Conservation (phyloP, 2,329 filamentous ascomycete species). For the Xylariaceae sp. region DNA sequence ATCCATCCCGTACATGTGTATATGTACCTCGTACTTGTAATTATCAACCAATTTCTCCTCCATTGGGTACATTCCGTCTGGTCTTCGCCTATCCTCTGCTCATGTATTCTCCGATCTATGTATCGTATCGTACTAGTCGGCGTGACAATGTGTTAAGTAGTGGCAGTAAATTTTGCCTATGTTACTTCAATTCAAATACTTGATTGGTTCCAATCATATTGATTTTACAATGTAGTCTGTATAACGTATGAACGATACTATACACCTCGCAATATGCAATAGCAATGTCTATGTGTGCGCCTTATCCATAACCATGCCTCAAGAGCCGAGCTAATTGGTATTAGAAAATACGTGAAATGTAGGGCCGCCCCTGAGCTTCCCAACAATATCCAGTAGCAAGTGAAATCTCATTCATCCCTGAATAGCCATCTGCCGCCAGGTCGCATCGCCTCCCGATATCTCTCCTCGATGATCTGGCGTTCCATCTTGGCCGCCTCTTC, state of each 20-base stretch:
- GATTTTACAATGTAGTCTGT: too few species aligned
- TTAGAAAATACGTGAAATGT: constrained; percentile 1
- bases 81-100: too few species aligned
- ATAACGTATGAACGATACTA: background rate
- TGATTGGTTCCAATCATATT: too few species aligned
- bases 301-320: background rate
- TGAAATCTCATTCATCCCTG: constrained; percentile 66
- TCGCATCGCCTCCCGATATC: constrained; percentile 81
- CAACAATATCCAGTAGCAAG: background rate
- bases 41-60: too few species aligned
- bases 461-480: constrained; percentile 66
- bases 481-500: constrained; percentile 67
- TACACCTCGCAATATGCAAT: background rate
- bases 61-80: too few species aligned
- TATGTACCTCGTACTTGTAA: background rate
- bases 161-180: too few species aligned
- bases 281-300: background rate
- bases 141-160: too few species aligned
- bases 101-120: too few species aligned
- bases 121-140: too few species aligned
- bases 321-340: background rate
- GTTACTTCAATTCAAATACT: too few species aligned
- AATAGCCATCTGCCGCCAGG: constrained; percentile 79
- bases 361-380: constrained; percentile 1
- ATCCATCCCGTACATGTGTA: background rate